Percentiles rank a stretch among this genome's conserved stretches.
Evolutionary conservation across 2,329 filamentous ascomycete genomes (phyloP).

Genomic region (Aaosphaeria arxii): DNA sequence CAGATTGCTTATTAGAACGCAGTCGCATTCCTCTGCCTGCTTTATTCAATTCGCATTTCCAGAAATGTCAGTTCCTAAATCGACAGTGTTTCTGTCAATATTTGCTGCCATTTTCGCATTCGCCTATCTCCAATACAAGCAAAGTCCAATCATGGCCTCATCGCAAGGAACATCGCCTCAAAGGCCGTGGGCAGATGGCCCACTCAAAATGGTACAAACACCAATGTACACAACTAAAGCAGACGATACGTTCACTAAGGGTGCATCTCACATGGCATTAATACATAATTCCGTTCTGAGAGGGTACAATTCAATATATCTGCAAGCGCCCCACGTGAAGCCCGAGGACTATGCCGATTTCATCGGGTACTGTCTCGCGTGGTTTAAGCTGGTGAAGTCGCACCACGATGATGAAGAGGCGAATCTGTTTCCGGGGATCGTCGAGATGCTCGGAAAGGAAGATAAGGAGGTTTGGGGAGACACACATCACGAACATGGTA

Average conservation of each 20-base stretch:
- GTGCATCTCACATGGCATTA: conserved; percentile 37
- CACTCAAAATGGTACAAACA: conserved; percentile 23
- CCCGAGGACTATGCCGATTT: conserved; percentile 32
- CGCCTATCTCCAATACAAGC: background rate
- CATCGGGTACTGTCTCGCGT: conserved; percentile 33
- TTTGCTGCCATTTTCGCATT: background rate
- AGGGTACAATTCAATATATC: conserved; percentile 41
- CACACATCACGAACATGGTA: conserved; percentile 34
- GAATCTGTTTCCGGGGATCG: conserved; percentile 33
- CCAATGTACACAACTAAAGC: conserved; percentile 30
- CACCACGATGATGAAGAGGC: conserved; percentile 38
- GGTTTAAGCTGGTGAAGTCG: conserved; percentile 32
- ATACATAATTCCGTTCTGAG: conserved; percentile 41
- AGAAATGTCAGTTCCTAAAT: too few relatives aligned
- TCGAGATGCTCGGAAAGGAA: conserved; percentile 21
- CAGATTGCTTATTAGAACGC: too few relatives aligned
- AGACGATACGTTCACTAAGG: conserved; percentile 33
- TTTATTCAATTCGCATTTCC: too few relatives aligned
- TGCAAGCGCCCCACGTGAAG: conserved; percentile 33
- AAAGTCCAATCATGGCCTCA: conserved; percentile 4
- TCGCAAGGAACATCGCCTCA: conserved; percentile 1
- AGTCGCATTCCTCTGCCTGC: too few relatives aligned
- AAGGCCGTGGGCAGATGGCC: conserved; percentile 30
- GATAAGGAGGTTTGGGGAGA: conserved; percentile 22
- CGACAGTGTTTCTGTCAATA: too few relatives aligned